Evolutionary conservation across 148 eudicot species (phyloP), one percentile per base, ranked within the genome.

Genomic region (Rhododendron williamsianum): DNA sequence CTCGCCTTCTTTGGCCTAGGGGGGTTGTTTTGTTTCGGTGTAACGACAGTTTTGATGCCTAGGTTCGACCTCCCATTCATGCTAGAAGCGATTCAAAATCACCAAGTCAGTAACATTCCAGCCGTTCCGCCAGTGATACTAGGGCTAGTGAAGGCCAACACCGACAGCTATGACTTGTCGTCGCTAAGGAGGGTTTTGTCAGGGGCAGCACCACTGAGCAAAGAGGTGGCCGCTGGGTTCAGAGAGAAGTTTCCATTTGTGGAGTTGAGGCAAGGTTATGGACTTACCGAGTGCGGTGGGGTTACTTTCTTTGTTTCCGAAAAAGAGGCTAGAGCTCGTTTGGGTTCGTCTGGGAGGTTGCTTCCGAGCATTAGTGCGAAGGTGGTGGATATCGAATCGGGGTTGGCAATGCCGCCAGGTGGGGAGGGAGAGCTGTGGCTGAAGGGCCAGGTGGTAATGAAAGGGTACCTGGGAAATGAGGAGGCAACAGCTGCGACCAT

Each of bases 121-220:
- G 92, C 92, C 8, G 93, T 92, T 77, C 93, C 93, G 13, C 93
- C 92, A 1, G 90, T 92, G 49, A 85, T 92, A 41, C 90, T 92
- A 2, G 86, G 83, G 6, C 81, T 92, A 67, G 88, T 92, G 33
- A 92, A 90, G 84, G 23, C 87, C 51, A 58, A 45, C 43, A 54
- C 25, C 23, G 67, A 63, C 38, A 80, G 87, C 19, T 84, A 81
- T 63, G 90, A 90, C 82, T 89, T 92, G 80, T 81, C 90, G 5
- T 90, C 93, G 0, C 76, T 92, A 83, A 76, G 90, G 83, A 82
- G 90, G 78, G 83, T 90, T 30, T 86, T 89, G 2, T 86, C 93
- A 21, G 93, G 93, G 63, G 93, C 93, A 4, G 93, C 93, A 3
- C 91, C 92, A 8, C 60, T 92, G 86, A 90, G 93, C 86, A 88